Percentiles rank a stretch among this genome's conserved stretches.
Evolutionary conservation across 164 flowering plant genomes (phyloP).

Genomic region (Nelumbo lutea): DNA sequence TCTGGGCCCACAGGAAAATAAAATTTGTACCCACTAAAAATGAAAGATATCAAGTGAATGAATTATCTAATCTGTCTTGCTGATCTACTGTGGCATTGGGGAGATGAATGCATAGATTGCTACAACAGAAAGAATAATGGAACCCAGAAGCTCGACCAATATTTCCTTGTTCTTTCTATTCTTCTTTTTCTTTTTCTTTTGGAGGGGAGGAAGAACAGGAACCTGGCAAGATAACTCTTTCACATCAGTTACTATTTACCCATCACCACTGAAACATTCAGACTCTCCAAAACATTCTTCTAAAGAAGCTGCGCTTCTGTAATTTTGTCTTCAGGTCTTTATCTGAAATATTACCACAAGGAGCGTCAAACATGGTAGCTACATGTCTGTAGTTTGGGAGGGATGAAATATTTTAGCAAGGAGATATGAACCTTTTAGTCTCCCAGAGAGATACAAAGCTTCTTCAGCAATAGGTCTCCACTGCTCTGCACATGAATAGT

Average conservation of each 20-base stretch:
- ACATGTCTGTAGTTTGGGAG: neutral
- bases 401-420: neutral
- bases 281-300: constrained; percentile 28
- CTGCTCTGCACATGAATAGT: constrained; percentile 85
- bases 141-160: too few relatives aligned
- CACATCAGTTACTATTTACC: neutral
- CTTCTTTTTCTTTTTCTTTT: constrained; percentile 19
- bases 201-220: neutral
- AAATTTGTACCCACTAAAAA: too few relatives aligned
- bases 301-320: constrained; percentile 22
- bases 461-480: constrained; percentile 97
- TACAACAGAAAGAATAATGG: too few relatives aligned
- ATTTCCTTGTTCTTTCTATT: constrained; percentile 14
- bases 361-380: neutral
- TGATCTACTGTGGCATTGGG: too few relatives aligned
- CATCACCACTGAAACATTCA: constrained; percentile 2
- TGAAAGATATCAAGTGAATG: too few relatives aligned
- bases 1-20: too few relatives aligned
- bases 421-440: constrained; percentile 45
- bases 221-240: neutral
- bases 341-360: constrained; percentile 27
- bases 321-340: constrained; percentile 23
- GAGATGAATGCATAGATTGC: too few relatives aligned
- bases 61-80: too few relatives aligned
- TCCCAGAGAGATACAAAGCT: constrained; percentile 60